Evolutionary conservation across 176 grass and related monocot species (phyloP), one percentile per base, ranked within the genome.

Genomic region (Panicum miliaceum): DNA sequence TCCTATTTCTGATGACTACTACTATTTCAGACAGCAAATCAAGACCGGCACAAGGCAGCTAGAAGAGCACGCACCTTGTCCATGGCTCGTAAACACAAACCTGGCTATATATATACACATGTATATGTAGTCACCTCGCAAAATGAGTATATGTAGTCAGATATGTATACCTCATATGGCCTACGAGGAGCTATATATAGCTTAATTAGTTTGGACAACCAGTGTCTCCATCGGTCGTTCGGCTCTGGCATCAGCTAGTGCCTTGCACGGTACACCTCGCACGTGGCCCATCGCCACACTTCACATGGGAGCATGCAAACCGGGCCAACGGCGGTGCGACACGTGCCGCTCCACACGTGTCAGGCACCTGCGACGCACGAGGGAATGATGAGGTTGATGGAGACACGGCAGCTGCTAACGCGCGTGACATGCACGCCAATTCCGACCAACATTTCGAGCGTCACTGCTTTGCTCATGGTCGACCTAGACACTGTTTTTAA

Each of bases 131-230:
- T 22, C 7, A 7, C n/a, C n/a, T n/a, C n/a, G n/a, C n/a, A n/a
- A n/a, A n/a, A n/a, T n/a, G n/a, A n/a, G 29, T 1, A 32, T 32
- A 32, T 32, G 29, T n/a, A 57, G 54, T 22, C 7, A 7, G 9
- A 57, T 57, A 84, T 32, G 34, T 41, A 18, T 36, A 52, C 54
- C 47, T 84, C 77, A 46, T 77, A 77, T 85, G 77, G 62, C 58
- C 29, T 41, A 32, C 29, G 29, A 32, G 29, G 29, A 1, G 29
- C 29, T 32, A n/a, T n/a, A n/a, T 6, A 40, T 40, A 6, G 6
- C 38, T 40, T 40, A 3, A 58, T 5, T 0, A 9, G 20, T 23
- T 25, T 6, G 26, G 19, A 73, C 20, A 14, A 32, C 32, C 46
- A 59, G 8, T 0, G 20, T 20, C 20, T n/a, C 20, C 22, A n/a